Evolutionary conservation across 768 basidiomycete species (phyloP).

Genomic region (Leucosporidium creatinivorum): DNA sequence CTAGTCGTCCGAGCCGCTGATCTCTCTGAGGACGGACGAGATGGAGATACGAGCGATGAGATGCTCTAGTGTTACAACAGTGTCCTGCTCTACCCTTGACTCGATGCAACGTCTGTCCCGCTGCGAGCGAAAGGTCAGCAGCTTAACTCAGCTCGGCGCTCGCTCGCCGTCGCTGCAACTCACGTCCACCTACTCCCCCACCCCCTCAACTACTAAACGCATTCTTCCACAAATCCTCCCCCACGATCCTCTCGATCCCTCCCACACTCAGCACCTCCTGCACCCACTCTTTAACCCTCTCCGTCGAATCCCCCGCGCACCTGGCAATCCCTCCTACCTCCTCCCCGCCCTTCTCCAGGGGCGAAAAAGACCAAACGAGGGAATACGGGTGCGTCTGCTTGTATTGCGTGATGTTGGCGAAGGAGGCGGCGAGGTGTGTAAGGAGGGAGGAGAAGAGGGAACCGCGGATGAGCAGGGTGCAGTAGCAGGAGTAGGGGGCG

Average conservation of each 20-base stretch:
- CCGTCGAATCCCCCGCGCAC: conserved; percentile 33
- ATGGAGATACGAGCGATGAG: too few relatives aligned
- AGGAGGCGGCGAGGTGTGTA: conserved; percentile 48
- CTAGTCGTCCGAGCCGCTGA: too few relatives aligned
- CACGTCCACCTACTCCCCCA: too few relatives aligned
- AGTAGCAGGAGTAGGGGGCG: conserved; percentile 81
- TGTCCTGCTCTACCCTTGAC: too few relatives aligned
- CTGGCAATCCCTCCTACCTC: conserved; percentile 27
- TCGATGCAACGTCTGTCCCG: too few relatives aligned
- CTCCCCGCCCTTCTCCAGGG: conserved; percentile 40
- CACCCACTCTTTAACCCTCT: conserved; percentile 36
- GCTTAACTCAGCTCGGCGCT: too few relatives aligned
- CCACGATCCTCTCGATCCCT: conserved; percentile 23
- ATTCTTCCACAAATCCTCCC: conserved; percentile 31
- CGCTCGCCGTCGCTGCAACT: too few relatives aligned
- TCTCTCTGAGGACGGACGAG: too few relatives aligned
- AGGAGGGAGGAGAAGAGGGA: conserved; percentile 53
- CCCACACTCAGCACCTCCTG: conserved; percentile 19
- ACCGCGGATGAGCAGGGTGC: conserved; percentile 73
- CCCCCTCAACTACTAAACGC: conserved; percentile 8
- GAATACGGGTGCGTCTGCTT: conserved; percentile 50
- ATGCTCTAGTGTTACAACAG: too few relatives aligned
- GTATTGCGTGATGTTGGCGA: conserved; percentile 59
- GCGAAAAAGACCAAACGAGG: conserved; percentile 75
- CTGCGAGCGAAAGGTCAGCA: too few relatives aligned